Evolutionary conservation across 1,284 basidiomycete species (phyloP).

Genomic region (Inonotus obliquus): DNA sequence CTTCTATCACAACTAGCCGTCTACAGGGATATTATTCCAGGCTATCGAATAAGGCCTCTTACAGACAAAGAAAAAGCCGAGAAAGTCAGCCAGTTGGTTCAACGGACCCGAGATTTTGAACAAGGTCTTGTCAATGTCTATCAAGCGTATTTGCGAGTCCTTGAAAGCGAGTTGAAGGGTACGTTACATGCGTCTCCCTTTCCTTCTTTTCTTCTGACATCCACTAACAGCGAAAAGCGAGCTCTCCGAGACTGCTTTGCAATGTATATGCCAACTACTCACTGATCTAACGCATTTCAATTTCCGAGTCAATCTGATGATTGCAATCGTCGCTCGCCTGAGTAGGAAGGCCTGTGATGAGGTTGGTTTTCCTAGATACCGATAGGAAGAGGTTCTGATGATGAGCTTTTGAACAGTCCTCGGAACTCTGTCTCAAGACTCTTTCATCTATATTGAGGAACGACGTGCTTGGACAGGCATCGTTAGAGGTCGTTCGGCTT

Average conservation of each 20-base stretch:
- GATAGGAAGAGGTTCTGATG: neutral
- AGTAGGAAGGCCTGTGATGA: conserved; percentile 87
- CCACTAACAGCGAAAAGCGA: conserved; percentile 59
- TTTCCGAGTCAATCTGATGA: conserved; percentile 92
- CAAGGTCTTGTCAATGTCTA: conserved; percentile 92
- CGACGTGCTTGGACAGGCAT: conserved; percentile 76
- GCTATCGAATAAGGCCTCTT: conserved; percentile 82
- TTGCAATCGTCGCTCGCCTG: conserved; percentile 77
- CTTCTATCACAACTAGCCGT: conserved; percentile 91
- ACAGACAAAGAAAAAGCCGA: conserved; percentile 89
- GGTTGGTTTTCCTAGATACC: conserved; percentile 40
- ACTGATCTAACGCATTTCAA: conserved; percentile 93
- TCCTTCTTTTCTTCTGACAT: conserved; percentile 15
- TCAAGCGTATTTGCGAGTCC: conserved; percentile 80
- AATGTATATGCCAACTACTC: conserved; percentile 85
- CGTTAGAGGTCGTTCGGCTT: conserved; percentile 86
- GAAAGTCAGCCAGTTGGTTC: conserved; percentile 93
- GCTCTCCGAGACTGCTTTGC: conserved; percentile 68
- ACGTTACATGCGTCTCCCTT: conserved; percentile 1
- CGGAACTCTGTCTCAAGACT: conserved; percentile 77
- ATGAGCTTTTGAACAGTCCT: conserved; percentile 43
- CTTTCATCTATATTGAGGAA: conserved; percentile 78
- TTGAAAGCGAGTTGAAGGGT: conserved; percentile 90
- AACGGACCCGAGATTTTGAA: conserved; percentile 90
- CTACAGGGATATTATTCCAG: conserved; percentile 94